Percentiles rank a stretch among this genome's conserved stretches.
These are phyloP conservation scores for Gaultheria prostrata DNA, from an alignment of 148 eudicot species.

Conservation along the genomic window DNA sequence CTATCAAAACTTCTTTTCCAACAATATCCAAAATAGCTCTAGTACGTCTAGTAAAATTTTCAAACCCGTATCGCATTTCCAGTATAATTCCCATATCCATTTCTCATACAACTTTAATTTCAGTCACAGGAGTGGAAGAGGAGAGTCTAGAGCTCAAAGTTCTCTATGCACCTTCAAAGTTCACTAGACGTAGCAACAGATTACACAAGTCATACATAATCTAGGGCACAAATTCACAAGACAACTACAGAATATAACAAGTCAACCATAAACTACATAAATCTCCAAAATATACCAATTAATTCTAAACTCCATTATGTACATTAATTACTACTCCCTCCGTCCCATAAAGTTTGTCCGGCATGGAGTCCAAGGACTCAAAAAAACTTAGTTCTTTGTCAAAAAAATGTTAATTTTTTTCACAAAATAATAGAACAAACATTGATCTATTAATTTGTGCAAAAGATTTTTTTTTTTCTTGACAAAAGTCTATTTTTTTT, in stretches of 20 bases:
- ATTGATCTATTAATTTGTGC: too few relatives aligned
- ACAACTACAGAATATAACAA: background rate
- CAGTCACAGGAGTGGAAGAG: background rate
- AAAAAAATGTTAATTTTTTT: too few relatives aligned
- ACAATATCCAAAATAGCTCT: background rate
- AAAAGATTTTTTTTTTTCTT: too few relatives aligned
- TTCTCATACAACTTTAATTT: background rate
- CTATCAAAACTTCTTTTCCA: background rate
- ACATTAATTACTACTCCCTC: too few relatives aligned
- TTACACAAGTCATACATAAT: background rate
- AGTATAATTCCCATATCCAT: background rate
- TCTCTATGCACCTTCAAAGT: background rate
- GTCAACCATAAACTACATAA: background rate
- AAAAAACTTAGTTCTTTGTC: too few relatives aligned
- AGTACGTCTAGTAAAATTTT: background rate
- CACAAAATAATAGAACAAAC: too few relatives aligned
- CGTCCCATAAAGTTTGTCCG: too few relatives aligned
- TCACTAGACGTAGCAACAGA: background rate
- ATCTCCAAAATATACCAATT: background rate
- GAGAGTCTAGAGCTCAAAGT: background rate
- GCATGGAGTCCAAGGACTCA: too few relatives aligned
- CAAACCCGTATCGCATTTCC: background rate
- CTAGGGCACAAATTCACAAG: background rate
- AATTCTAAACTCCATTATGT: too few relatives aligned
- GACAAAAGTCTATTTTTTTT: too few relatives aligned